phyloP scores from a whole-genome alignment of 805 yeast species.

The Myxozyma vanderwaltii region DNA sequence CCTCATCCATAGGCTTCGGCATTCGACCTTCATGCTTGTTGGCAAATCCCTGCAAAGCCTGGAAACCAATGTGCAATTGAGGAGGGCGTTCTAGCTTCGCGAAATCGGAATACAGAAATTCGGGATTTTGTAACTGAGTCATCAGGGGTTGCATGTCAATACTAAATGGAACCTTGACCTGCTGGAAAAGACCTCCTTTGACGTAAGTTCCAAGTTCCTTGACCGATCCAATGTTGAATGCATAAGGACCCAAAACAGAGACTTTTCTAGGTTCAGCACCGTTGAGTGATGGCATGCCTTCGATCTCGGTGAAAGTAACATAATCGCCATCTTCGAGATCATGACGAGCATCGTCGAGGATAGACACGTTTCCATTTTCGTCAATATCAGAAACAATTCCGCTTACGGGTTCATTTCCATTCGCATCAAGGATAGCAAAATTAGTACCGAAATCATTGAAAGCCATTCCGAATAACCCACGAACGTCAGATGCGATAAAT shows the following conservation, averaged over 20 bases:
- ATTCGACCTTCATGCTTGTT: constrained; percentile 60
- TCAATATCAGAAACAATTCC: constrained; percentile 93
- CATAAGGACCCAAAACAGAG: constrained; percentile 91
- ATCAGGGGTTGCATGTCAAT: constrained; percentile 63
- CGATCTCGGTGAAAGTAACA: constrained; percentile 83
- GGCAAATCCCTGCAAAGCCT: constrained; percentile 78
- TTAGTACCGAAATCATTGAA: constrained; percentile 88
- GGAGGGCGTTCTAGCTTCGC: constrained; percentile 93
- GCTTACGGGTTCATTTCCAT: constrained; percentile 87
- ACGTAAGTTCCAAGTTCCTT: constrained; percentile 63
- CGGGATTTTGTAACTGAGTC: constrained; percentile 75
- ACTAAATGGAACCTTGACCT: constrained; percentile 80
- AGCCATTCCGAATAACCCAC: constrained; percentile 84
- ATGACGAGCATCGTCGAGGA: constrained; percentile 88
- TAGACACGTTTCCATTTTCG: constrained; percentile 85
- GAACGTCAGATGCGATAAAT: constrained; percentile 76
- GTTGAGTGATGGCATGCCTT: constrained; percentile 75
- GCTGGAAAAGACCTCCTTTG: constrained; percentile 88
- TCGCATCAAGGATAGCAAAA: constrained; percentile 78
- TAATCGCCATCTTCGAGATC: constrained; percentile 90
- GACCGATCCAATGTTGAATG: constrained; percentile 68
- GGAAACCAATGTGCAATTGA: constrained; percentile 88
- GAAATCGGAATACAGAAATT: constrained; percentile 77
- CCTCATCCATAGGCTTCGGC: constrained; percentile 75
- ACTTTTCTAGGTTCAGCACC: constrained; percentile 73